Base-by-base conservation (phyloP, 225 moss, liverwort and hornwort genomes). In the Straminergon stramineum region DNA sequence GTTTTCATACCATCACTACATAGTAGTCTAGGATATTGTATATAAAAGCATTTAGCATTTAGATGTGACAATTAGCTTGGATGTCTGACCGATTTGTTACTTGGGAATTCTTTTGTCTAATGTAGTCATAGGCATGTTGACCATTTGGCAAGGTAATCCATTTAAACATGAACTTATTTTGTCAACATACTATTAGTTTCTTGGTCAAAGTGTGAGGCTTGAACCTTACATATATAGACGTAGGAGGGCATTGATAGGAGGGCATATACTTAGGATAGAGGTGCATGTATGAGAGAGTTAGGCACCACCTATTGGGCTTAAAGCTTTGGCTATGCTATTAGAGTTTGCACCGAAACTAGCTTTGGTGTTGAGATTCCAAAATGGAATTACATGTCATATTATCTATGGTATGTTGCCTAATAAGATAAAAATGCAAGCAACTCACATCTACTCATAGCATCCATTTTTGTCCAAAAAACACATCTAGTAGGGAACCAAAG, bases 51-150 rank as follows among this genome's bases (percentile, higher is more conserved):
- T 30, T n/a, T n/a, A n/a, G n/a, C n/a, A 74, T 30, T 17, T 1
- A 30, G 0, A 2, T 4, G 6, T 43, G 7, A 45, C 2, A 43
- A 43, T 0, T 43, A 3, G 17, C 3, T 43, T 45, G 3, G 17
- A 45, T 73, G 3, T 43, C 4, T 1, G 0, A 2, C 10, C 1
- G 10, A 27, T 43, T 43, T 4, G 5, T 43, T 0, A 1, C 0
- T 9, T 14, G 1, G 7, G 0, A 73, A 73, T 26, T 27, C 1
- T 26, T 43, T 43, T 73, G 16, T 45, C 3, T 0, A 30, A 28
- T 45, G 30, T 28, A 45, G 4, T 74, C 27, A 22, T 17, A 6
- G 9, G 14, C 39, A 70, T 39, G 2, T 70, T 70, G 39, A 70
- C 14, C 4, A 0, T 39, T 39, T 1, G 0, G 1, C 13, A 73